phyloP scores from a whole-genome alignment of 2,329 filamentous ascomycete species.

The Colletotrichum echinochloae region DNA sequence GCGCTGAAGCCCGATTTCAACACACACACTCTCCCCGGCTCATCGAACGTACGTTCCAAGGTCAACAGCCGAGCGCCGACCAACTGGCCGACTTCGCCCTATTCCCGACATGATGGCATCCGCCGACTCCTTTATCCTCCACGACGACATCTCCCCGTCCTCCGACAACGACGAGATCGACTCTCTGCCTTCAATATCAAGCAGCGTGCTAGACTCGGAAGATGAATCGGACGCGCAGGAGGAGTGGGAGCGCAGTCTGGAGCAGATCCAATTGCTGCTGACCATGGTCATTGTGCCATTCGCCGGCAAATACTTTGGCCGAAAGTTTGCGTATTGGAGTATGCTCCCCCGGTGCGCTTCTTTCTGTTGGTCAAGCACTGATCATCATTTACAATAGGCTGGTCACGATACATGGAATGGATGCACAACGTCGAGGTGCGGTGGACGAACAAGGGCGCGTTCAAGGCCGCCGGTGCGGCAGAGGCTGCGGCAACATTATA shows the following conservation, averaged over 20 bases:
- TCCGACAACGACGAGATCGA: slow-evolving; percentile 70
- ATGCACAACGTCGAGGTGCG: slow-evolving; percentile 82
- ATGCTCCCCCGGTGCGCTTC: slow-evolving; percentile 51
- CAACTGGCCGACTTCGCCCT: slow-evolving; percentile 33
- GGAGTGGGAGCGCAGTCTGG: slow-evolving; percentile 94
- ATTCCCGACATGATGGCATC: slow-evolving; percentile 49
- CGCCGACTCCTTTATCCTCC: slow-evolving; percentile 65
- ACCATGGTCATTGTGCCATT: slow-evolving; percentile 97
- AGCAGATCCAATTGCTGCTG: slow-evolving; percentile 91
- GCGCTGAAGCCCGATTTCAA: slow-evolving; percentile 1
- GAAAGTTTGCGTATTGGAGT: slow-evolving; percentile 98
- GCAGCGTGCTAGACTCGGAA: slow-evolving; percentile 62
- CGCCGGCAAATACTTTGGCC: slow-evolving; percentile 92
- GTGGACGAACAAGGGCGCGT: slow-evolving; percentile 71
- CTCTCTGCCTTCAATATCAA: slow-evolving; percentile 72
- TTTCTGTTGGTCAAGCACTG: background rate
- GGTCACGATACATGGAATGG: slow-evolving; percentile 96
- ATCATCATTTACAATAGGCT: slow-evolving; percentile 68
- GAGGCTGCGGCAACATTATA: slow-evolving; percentile 69
- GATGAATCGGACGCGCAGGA: slow-evolving; percentile 86
- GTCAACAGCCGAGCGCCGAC: slow-evolving; percentile 32
- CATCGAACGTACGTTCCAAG: background rate
- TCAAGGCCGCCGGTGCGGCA: slow-evolving; percentile 72
- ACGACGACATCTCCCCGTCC: slow-evolving; percentile 56
- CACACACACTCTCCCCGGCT: slow-evolving; percentile 1